Evolutionary conservation across 139 green algal genomes (phyloP).

Genomic region (Pycnococcus provasolii): DNA sequence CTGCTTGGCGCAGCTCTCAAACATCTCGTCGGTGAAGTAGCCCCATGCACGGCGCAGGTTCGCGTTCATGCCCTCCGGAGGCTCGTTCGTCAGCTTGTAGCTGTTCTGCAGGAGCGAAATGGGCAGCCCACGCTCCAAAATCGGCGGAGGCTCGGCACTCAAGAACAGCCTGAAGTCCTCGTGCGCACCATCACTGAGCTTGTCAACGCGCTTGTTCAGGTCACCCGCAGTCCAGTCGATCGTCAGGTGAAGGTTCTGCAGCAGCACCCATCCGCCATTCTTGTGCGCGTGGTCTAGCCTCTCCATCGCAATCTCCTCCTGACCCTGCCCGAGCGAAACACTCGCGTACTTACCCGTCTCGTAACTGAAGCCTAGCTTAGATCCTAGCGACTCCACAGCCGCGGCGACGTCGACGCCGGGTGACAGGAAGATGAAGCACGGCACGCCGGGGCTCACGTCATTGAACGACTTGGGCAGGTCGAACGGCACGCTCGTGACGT

Average conservation of each 20-base stretch:
- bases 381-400: slow-evolving; percentile 62
- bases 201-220: slow-evolving; percentile 43
- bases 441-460: slow-evolving; percentile 3
- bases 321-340: slow-evolving; percentile 66
- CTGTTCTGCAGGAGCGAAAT: slow-evolving; percentile 76
- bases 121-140: slow-evolving; percentile 65
- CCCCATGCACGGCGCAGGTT: slow-evolving; percentile 51
- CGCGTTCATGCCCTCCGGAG: slow-evolving; percentile 58
- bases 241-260: slow-evolving; percentile 41
- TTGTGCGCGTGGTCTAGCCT: slow-evolving; percentile 60
- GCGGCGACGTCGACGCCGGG: slow-evolving; percentile 67
- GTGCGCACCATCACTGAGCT: slow-evolving; percentile 67
- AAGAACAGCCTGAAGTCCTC: slow-evolving; percentile 81
- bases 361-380: slow-evolving; percentile 44
- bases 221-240: slow-evolving; percentile 14
- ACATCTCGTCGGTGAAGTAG: slow-evolving; percentile 70
- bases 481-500: slow-evolving; percentile 49
- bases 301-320: slow-evolving; percentile 78
- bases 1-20: slow-evolving; percentile 67
- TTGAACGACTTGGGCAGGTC: slow-evolving; percentile 48
- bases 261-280: slow-evolving; percentile 86
- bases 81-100: slow-evolving; percentile 89
- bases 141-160: slow-evolving; percentile 71
- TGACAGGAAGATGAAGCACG: slow-evolving; percentile 82
- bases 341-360: slow-evolving; percentile 12